phyloP scores from a whole-genome alignment of 75 land plant genomes.

The Adiantum capillusveneris region DNA sequence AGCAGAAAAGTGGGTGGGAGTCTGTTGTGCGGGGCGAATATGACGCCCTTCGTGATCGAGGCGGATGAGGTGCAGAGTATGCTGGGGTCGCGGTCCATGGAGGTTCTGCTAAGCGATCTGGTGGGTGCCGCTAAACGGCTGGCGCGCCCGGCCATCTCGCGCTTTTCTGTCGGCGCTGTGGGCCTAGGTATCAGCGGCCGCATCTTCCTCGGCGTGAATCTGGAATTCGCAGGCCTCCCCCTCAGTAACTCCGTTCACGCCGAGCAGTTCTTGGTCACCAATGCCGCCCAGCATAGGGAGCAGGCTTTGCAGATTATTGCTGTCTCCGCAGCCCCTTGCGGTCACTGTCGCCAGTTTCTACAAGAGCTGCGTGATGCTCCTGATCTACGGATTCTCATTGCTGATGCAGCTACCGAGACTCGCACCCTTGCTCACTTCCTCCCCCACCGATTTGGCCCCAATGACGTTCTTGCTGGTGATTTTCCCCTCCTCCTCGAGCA shows the following conservation, averaged over 20 bases:
- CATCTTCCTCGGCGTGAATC: constrained; percentile 80
- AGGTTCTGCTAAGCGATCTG: constrained; percentile 43
- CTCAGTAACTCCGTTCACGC: constrained; percentile 91
- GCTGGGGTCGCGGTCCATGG: constrained; percentile 20
- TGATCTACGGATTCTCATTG: constrained; percentile 50
- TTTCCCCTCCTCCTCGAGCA: constrained; percentile 70
- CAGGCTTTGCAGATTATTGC: constrained; percentile 41
- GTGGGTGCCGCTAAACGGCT: constrained; percentile 43
- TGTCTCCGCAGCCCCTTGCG: constrained; percentile 93
- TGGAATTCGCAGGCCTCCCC: constrained; percentile 83
- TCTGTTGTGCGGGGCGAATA: no score
- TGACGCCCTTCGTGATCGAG: constrained; percentile 44
- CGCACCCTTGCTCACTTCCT: constrained; percentile 43
- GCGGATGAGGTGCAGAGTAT: constrained; percentile 34
- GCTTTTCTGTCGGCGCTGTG: constrained; percentile 80
- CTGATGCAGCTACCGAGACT: constrained; percentile 15
- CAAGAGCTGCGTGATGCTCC: constrained; percentile 68
- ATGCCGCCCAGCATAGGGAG: constrained; percentile 55
- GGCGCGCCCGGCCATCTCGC: constrained; percentile 85
- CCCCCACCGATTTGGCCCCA: constrained; percentile 76
- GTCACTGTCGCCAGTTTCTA: constrained; percentile 97
- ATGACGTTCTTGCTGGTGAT: constrained; percentile 55
- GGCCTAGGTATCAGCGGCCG: constrained; percentile 75
- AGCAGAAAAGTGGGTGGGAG: no score
- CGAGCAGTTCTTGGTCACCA: constrained; percentile 87